Base-by-base conservation (phyloP, 2,329 filamentous ascomycete genomes). In the Aspergillus fischeri region DNA sequence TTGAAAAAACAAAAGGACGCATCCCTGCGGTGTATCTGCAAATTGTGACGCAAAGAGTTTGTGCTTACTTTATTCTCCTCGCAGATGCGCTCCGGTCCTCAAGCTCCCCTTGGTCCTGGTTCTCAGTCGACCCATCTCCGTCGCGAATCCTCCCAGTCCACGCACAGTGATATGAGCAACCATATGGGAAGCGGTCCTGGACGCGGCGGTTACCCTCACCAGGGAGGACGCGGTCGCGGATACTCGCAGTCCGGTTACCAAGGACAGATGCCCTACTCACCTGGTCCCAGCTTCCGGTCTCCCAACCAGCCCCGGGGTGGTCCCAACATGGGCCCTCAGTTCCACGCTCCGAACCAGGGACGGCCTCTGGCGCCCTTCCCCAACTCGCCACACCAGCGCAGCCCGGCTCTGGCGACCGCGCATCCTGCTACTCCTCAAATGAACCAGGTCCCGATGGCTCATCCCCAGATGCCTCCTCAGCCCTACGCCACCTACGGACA, bases 131-230 rank as follows among this genome's bases (percentile, higher is more conserved):
- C 83, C 63, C 92, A 97, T 75, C 84, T 91, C 67, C 89, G 93
- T 68, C 88, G 91, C 66, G 89, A 93, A 72, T 97, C 93, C 29
- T 88, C 88, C 41, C 91, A 94, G 70, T 95, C 91, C 24, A 83
- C 86, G 62, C 89, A 93, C 73, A 86, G 85, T 71, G 89, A 92
- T 62, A 83, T 87, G 75, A 84, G 81, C 73, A 86, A 83, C 70
- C 83, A 84, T 70, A 72, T 75, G 65, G 67, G 67, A 63, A 78
- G 75, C 67, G 80, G 79, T 58, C 76, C 79, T 50, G 81, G 80
- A 58, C 82, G 85, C 62, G 82, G 82, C 63, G 78, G 80, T 60
- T 83, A 78, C 68, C 77, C 75, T 57, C 75, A 75, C 52, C 77
- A 79, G 67, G 80, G 79, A 64, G 83, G 83, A 42, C 81, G 83